These are phyloP conservation scores for Adenanthera pavonina DNA, from an alignment of 306 rosid genomes.

Conservation along the genomic window DNA sequence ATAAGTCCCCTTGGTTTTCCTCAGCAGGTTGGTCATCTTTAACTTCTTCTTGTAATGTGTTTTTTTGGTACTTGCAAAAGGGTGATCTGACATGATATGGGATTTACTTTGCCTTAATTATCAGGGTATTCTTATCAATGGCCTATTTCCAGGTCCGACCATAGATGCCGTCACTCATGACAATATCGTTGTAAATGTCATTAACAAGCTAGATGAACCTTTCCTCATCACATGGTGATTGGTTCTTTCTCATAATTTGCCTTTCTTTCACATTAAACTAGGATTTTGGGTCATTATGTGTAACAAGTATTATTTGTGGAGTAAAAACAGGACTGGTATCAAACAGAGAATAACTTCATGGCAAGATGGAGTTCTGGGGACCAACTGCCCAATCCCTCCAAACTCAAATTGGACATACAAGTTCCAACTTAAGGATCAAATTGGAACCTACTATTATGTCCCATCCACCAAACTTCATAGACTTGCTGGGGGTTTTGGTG, in stretches of 20 bases:
- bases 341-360: slow-evolving; percentile 76
- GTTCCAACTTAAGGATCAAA: slow-evolving; percentile 85
- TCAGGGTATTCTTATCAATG: slow-evolving; percentile 84
- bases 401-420: slow-evolving; percentile 81
- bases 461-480: slow-evolving; percentile 73
- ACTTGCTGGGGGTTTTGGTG: slow-evolving; percentile 83
- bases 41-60: neutral
- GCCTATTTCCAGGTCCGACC: slow-evolving; percentile 83
- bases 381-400: slow-evolving; percentile 84
- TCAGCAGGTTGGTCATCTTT: slow-evolving; percentile 57
- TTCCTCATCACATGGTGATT: slow-evolving; percentile 87
- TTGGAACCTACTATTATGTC: slow-evolving; percentile 80
- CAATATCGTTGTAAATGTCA: slow-evolving; percentile 65
- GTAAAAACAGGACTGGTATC: slow-evolving; percentile 73
- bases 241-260: neutral
- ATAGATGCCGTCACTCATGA: slow-evolving; percentile 80
- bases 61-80: slow-evolving; percentile 1
- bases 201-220: slow-evolving; percentile 74
- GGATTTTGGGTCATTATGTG: neutral
- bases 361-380: slow-evolving; percentile 93
- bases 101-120: neutral
- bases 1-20: slow-evolving; percentile 72
- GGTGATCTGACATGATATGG: neutral
- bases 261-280: neutral
- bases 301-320: slow-evolving; percentile 1